Base-by-base conservation (phyloP, 2,329 filamentous ascomycete species). In the Sporothrix protearum region DNA sequence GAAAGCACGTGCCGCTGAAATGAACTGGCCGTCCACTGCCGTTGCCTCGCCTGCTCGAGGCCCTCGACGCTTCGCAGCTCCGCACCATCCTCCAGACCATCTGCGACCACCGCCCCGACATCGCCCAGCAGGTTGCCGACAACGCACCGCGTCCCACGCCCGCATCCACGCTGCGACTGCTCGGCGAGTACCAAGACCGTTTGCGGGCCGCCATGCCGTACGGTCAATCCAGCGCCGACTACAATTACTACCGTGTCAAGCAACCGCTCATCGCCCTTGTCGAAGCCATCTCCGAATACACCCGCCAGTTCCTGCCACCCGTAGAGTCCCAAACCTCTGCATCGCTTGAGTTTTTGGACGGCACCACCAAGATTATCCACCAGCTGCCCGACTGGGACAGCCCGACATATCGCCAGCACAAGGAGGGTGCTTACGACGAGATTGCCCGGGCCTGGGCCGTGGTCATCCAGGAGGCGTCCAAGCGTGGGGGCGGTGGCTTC, bases 401-500 rank as follows among this genome's bases (percentile, higher is more conserved):
- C 59, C 92, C 91, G 73, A 89, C 93, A 74, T 92, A 97, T 82
- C 94, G 94, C 75, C 88, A 97, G 76, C 93, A 97, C 83, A 97
- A 97, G 81, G 91, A 97, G 75, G 93, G 93, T 74, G 94, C 95
- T 7, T 99, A 99, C 78, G 95, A 99, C 77, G 96, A 98, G 79
- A 94, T 99, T 74, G 91, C 93, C 33, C 93, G 91, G 77, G 96
- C 96, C 0, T 99, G 96, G 96, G 90, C 93, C 19, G 81, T 96
- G 75, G 95, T 97, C 67, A 92, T 99, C 76, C 91, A 90, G 73
- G 96, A 99, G 80, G 93, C 94, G 1, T 90, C 92, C 28, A 98
- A 98, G 83, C 88, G 92, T 76, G 95, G 93, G 12, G 94, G 93
- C 36, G 94, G 93, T 36, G 96, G 96, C 45, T 96, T 98, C 77